Base-by-base conservation (phyloP, 1,139 yeast genomes). In the Sugiyamaella grinbergsii region DNA sequence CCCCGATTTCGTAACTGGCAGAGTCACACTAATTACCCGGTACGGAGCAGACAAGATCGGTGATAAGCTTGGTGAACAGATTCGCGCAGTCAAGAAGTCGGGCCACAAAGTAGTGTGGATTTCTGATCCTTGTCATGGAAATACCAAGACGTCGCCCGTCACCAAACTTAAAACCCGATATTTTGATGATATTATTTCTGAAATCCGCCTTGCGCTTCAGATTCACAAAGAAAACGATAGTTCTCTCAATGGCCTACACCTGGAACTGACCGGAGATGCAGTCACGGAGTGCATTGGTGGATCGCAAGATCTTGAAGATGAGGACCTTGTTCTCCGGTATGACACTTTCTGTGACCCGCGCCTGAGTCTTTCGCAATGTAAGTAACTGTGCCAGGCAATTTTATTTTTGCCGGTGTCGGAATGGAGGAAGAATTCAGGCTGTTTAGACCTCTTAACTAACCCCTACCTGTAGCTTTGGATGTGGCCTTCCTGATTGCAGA, bases 231-330 rank as follows among this genome's bases (percentile, higher is more conserved):
- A 61, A 16, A 60, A 65, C 49, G 65, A 59, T 42, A 65, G 68
- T 42, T 52, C 54, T 47, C 65, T 73, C 47, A 70, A 72, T 47
- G 77, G 77, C 16, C 68, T 73, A 7, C 77, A 73, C 54, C 59
- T 73, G 39, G 77, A 73, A 54, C 63, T 73, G 47, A 73, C 77
- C 4, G 77, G 77, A 7, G 77, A 73, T 50, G 66, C 71, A 3
- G 76, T 73, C 31, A 73, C 77, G 3, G 77, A 73, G 57, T 73
- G 77, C 52, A 68, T 73, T 52, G 77, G 77, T 44, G 77, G 77
- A 4, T 70, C 75, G 7, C 71, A 71, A 53, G 66, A 62, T 36
- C 60, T 73, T 23, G 71, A 62, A 38, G 74, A 73, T 49, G 73
- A 71, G 56, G 75, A 72, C 46, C 62, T 72, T 39, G 66, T 62